A percentile compares a stretch with the other conserved stretches of the same genome.
phyloP scores from a whole-genome alignment of 352 stramenopile species.

The Pythium utonaiense region DNA sequence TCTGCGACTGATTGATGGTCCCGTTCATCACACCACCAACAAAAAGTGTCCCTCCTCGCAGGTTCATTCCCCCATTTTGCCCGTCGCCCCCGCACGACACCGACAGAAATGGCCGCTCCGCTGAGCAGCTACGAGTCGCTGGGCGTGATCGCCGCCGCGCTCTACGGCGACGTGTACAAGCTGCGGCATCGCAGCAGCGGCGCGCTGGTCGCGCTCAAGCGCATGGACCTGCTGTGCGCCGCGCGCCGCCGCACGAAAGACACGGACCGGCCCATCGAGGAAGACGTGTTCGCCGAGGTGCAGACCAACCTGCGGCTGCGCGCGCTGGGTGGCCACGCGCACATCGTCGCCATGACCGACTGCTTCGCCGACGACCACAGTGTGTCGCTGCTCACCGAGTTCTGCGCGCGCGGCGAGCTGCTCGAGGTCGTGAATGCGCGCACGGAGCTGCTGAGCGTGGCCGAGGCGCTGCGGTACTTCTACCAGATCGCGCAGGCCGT shows the following conservation, averaged over 20 bases:
- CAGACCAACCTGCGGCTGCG: constrained; percentile 63
- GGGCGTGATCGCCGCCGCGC: constrained; percentile 54
- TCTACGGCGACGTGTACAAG: constrained; percentile 71
- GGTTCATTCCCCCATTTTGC: constrained; percentile 16
- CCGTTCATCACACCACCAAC: background rate
- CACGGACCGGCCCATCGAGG: constrained; percentile 45
- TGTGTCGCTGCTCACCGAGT: constrained; percentile 69
- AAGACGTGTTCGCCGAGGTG: constrained; percentile 70
- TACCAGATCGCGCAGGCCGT: constrained; percentile 54
- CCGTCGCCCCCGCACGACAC: background rate
- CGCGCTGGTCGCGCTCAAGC: constrained; percentile 74
- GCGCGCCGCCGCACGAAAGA: constrained; percentile 46
- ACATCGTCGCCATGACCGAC: constrained; percentile 66
- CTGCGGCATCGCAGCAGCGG: constrained; percentile 46
- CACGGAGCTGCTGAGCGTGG: constrained; percentile 26
- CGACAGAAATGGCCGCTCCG: background rate
- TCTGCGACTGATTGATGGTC: background rate
- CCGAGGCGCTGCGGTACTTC: constrained; percentile 55
- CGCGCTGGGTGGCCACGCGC: constrained; percentile 53
- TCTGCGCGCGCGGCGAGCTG: constrained; percentile 64
- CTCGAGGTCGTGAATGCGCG: constrained; percentile 66
- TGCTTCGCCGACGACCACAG: constrained; percentile 58
- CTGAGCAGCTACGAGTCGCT: constrained; percentile 47
- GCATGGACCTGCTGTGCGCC: constrained; percentile 62
- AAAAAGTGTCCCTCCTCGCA: background rate